Conservation (phyloP, 768 basidiomycete genomes). For the Epithele typhae region DNA sequence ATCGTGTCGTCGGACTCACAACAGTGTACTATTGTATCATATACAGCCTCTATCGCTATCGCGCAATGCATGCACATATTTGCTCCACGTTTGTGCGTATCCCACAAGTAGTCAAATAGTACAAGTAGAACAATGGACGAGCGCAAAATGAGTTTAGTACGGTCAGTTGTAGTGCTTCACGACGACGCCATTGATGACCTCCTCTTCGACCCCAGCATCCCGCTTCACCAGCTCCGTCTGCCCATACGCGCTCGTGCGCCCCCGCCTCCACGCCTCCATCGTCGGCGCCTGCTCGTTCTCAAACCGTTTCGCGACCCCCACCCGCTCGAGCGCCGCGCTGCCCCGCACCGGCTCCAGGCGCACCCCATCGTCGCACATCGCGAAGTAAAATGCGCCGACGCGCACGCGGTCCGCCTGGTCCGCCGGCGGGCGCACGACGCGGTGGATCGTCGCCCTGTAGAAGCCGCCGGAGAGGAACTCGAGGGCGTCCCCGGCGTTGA, state of each 20-base stretch:
- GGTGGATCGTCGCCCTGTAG: slow-evolving; percentile 57
- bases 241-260: slow-evolving; percentile 32
- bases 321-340: slow-evolving; percentile 45
- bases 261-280: slow-evolving; percentile 50
- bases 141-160: background rate
- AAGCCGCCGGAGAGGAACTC: slow-evolving; percentile 59
- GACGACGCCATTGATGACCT: slow-evolving; percentile 27
- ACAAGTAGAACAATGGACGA: too few relatives aligned
- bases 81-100: too few relatives aligned
- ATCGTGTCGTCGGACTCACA: too few relatives aligned
- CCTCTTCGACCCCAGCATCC: slow-evolving; percentile 26
- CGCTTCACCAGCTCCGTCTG: slow-evolving; percentile 23
- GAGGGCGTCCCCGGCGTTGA: slow-evolving; percentile 57
- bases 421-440: slow-evolving; percentile 53
- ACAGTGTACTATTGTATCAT: background rate
- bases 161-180: slow-evolving; percentile 31
- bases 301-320: slow-evolving; percentile 35
- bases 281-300: slow-evolving; percentile 42
- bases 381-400: slow-evolving; percentile 58
- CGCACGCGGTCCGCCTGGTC: slow-evolving; percentile 49
- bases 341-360: slow-evolving; percentile 40
- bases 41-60: too few relatives aligned
- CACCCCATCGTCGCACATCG: slow-evolving; percentile 45
- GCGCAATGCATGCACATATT: too few relatives aligned
- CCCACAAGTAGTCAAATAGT: too few relatives aligned